phyloP scores from a whole-genome alignment of 495 filamentous ascomycete species.

The Annulohypoxylon stygium region DNA sequence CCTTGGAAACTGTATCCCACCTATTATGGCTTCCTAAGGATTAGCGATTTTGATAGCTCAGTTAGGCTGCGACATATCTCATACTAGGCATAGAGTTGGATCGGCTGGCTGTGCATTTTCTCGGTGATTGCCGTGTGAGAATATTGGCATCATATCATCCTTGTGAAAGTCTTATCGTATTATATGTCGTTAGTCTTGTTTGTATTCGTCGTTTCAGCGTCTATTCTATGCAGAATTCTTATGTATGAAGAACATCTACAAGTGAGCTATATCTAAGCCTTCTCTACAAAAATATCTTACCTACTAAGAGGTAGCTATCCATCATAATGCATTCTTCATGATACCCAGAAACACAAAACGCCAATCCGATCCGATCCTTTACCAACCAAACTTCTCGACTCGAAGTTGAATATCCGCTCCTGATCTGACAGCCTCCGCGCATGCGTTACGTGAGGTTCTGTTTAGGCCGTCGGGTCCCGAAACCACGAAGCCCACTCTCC shows the following conservation, averaged over 20 bases:
- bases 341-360: slow-evolving; percentile 3
- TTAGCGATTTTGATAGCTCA: background rate
- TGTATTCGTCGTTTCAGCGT: background rate
- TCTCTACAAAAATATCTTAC: background rate
- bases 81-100: background rate
- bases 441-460: slow-evolving; percentile 64
- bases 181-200: background rate
- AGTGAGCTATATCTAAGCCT: background rate
- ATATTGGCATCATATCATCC: background rate
- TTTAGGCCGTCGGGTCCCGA: slow-evolving; percentile 69
- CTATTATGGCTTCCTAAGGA: background rate
- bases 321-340: slow-evolving; percentile 8
- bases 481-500: slow-evolving; percentile 61
- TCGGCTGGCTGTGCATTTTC: background rate
- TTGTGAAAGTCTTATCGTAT: background rate
- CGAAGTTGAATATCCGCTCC: slow-evolving; percentile 58
- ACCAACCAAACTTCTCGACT: slow-evolving; percentile 68
- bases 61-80: background rate
- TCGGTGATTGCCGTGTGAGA: background rate
- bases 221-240: background rate
- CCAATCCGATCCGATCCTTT: slow-evolving; percentile 14
- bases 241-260: background rate
- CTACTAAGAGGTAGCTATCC: background rate
- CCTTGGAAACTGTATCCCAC: background rate
- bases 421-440: slow-evolving; percentile 58